Base-by-base conservation (phyloP, 2,329 filamentous ascomycete genomes). In the Aureobasidium pullulans region DNA sequence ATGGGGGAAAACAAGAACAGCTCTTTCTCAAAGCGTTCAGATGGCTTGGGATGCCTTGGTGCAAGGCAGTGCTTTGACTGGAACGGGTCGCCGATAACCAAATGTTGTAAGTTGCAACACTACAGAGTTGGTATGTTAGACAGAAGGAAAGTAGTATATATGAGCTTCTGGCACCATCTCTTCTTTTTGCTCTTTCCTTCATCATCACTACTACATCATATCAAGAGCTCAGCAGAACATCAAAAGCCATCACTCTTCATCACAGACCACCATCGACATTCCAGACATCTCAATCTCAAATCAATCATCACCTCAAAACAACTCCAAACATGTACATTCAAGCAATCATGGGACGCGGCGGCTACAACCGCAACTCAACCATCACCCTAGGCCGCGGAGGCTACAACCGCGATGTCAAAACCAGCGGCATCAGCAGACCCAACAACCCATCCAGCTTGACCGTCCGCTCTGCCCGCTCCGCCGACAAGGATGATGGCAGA, bases 331-430 rank as follows among this genome's bases (percentile, higher is more conserved):
- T 59, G 56, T n/a, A 49, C 29, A n/a, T 29, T 6, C 44, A 42
- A 50, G 61, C 49, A 50, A 61, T 52, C 64, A 73, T 71, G 70
- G 71, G 70, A 63, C 73, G 73, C 56, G 73, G 72, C 64, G 74
- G 74, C 53, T 77, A 76, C 71, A 76, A 76, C 71, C 74, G 68
- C 66, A 64, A 65, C 37, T 43, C 29, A 10, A 6, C 31, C 50
- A 53, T 43, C 46, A 3, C 40, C 46, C 60, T 59, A 28, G 64
- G 60, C 34, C 60, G 64, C 23, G 63, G 62, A 32, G 63, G 63
- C 6, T 65, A 65, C 63, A 65, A 64, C 44, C 42, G 56, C 42
- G 57, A 60, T 4, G 53, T 60, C 28, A 57, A 52, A 19, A 34
- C 42, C 36, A 56, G 59, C 44, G 59, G 59, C 2, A 43, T 57